These are phyloP conservation scores for Aquilaria yunnanensis DNA, from an alignment of 345 rosid genomes.

Conservation along the genomic window DNA sequence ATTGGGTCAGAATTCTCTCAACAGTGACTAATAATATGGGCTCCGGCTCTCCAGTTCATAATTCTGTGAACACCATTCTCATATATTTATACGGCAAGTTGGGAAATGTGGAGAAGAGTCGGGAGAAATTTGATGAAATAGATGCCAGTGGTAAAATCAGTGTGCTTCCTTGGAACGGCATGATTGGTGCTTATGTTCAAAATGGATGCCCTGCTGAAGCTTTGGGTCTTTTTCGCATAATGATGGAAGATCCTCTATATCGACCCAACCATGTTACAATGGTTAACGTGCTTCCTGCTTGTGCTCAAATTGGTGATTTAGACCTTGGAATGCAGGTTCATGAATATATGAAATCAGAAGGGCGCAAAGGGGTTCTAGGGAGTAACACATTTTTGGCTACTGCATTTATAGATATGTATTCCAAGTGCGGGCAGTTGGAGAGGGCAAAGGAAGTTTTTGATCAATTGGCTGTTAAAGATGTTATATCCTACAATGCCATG, in stretches of 20 bases:
- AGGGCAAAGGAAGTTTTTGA: constrained; percentile 26
- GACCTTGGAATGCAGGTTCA: constrained; percentile 36
- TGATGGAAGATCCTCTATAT: constrained; percentile 17
- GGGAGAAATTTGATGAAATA: constrained; percentile 28
- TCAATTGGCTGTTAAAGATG: constrained; percentile 28
- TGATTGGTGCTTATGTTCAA: constrained; percentile 34
- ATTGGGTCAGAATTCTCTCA: constrained; percentile 23
- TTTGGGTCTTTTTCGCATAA: constrained; percentile 24
- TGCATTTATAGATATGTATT: constrained; percentile 41
- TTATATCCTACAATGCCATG: constrained; percentile 38
- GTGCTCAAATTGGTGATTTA: constrained; percentile 41
- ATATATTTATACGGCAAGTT: constrained; percentile 32
- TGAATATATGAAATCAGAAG: constrained; percentile 20
- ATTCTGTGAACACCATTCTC: constrained; percentile 27
- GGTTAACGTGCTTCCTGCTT: constrained; percentile 41
- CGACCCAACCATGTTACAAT: constrained; percentile 40
- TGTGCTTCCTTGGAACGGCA: constrained; percentile 39
- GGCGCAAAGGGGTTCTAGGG: constrained; percentile 23
- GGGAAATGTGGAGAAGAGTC: constrained; percentile 27
- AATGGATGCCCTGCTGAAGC: constrained; percentile 33
- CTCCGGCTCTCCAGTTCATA: background rate
- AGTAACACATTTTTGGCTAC: constrained; percentile 34
- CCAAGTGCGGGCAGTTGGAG: constrained; percentile 34
- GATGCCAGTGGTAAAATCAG: constrained; percentile 16
- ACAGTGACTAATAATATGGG: constrained; percentile 3